These are phyloP conservation scores for Aureobasidium pullulans DNA, from an alignment of 2,329 filamentous ascomycete species.

Conservation along the genomic window DNA sequence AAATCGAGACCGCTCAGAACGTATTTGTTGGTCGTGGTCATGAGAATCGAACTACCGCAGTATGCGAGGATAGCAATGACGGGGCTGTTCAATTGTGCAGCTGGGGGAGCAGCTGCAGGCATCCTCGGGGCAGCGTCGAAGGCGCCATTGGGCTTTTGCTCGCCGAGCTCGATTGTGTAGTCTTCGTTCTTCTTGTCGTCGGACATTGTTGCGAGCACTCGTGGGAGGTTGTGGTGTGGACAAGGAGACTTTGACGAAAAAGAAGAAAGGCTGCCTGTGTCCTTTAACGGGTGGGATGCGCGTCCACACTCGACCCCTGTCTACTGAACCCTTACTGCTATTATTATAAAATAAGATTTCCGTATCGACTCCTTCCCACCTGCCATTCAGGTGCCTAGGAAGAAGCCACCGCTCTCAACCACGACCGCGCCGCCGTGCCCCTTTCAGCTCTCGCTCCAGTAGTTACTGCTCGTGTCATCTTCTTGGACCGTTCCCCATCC, in stretches of 20 bases:
- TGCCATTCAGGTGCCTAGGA: neutral
- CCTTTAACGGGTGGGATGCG: too few species aligned
- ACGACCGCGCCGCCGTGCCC: neutral
- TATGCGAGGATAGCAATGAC: constrained; percentile 74
- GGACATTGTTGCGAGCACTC: constrained; percentile 51
- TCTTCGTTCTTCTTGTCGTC: constrained; percentile 85
- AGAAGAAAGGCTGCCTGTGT: neutral
- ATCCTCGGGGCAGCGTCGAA: constrained; percentile 43
- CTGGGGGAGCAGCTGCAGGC: constrained; percentile 30
- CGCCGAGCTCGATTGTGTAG: constrained; percentile 63
- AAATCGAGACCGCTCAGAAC: constrained; percentile 84
- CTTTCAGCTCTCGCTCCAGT: neutral
- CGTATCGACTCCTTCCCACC: neutral
- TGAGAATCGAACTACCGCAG: constrained; percentile 92
- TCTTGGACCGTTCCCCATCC: neutral
- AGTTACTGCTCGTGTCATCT: neutral
- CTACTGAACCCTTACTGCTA: neutral
- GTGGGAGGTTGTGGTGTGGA: neutral
- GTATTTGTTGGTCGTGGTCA: constrained; percentile 99
- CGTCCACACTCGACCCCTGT: neutral
- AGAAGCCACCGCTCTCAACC: neutral
- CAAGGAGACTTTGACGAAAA: neutral
- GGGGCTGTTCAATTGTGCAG: constrained; percentile 52
- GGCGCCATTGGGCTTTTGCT: constrained; percentile 45
- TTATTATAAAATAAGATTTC: constrained; percentile 2